Conservation (phyloP, 2,329 filamentous ascomycete species). For the Sporothrix humicola region DNA sequence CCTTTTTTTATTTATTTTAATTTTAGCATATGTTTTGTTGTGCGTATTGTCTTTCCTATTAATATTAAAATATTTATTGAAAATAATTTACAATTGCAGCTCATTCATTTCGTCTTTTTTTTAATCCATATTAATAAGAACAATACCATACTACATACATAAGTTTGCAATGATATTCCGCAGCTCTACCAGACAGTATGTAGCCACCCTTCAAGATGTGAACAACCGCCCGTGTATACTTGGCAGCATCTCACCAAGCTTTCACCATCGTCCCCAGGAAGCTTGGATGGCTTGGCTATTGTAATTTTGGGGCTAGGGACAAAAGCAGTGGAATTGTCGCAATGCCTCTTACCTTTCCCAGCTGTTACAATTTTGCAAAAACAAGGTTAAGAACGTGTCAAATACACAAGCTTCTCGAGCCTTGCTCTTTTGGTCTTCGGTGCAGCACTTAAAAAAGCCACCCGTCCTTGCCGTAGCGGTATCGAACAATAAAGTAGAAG, state of each 20-base stretch:
- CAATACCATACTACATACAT: too few relatives aligned
- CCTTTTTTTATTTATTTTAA: too few relatives aligned
- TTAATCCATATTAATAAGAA: too few relatives aligned
- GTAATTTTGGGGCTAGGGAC: not conserved
- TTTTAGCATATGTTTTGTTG: too few relatives aligned
- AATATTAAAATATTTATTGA: too few relatives aligned
- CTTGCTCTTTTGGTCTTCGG: constrained; percentile 23
- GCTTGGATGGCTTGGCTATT: constrained; percentile 1
- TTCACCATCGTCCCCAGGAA: not conserved
- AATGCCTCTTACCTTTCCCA: not conserved
- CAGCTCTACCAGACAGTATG: not conserved
- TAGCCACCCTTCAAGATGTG: not conserved
- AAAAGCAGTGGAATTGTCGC: not conserved
- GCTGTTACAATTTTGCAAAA: not conserved
- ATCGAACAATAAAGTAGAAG: not conserved
- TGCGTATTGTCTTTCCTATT: too few relatives aligned
- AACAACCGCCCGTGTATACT: not conserved
- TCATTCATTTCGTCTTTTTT: too few relatives aligned
- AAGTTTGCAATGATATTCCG: too few relatives aligned
- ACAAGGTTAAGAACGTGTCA: not conserved
- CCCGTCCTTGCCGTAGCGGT: not conserved
- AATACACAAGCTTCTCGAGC: not conserved
- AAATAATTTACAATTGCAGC: too few relatives aligned
- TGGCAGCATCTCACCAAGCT: not conserved
- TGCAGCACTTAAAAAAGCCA: constrained; percentile 20